Evolutionary conservation across 345 rosid species (phyloP).

Genomic region (Gossypium arboreum): DNA sequence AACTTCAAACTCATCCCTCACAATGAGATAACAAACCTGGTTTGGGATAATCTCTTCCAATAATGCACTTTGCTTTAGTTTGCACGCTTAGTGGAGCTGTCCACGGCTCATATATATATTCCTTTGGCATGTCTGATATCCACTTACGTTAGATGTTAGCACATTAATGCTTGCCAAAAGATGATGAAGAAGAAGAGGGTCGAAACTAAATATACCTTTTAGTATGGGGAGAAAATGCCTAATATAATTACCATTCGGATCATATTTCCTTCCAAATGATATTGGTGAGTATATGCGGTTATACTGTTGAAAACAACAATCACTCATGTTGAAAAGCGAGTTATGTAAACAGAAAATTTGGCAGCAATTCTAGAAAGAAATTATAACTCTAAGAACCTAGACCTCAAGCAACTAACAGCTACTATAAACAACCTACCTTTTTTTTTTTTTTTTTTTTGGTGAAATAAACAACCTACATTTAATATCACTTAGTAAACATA

Average conservation of each 20-base stretch:
- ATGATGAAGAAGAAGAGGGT: not conserved
- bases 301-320: constrained; percentile 43
- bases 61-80: constrained; percentile 72
- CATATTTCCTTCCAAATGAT: constrained; percentile 89
- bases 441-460: not conserved
- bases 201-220: constrained; percentile 54
- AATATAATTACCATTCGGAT: constrained; percentile 73
- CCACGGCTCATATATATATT: constrained; percentile 95
- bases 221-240: constrained; percentile 83
- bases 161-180: not conserved
- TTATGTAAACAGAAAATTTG: not conserved
- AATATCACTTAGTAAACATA: not conserved
- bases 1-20: not conserved
- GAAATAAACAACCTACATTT: not conserved
- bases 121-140: constrained; percentile 83
- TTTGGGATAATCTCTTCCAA: constrained; percentile 84
- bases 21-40: constrained; percentile 48
- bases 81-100: constrained; percentile 82
- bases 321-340: not conserved
- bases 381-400: not conserved
- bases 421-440: not conserved
- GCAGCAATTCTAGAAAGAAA: constrained; percentile 6
- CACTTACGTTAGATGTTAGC: constrained; percentile 3
- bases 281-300: constrained; percentile 84
- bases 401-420: not conserved